phyloP scores from a whole-genome alignment of 2,329 filamentous ascomycete genomes.

The Colletotrichum sp. region DNA sequence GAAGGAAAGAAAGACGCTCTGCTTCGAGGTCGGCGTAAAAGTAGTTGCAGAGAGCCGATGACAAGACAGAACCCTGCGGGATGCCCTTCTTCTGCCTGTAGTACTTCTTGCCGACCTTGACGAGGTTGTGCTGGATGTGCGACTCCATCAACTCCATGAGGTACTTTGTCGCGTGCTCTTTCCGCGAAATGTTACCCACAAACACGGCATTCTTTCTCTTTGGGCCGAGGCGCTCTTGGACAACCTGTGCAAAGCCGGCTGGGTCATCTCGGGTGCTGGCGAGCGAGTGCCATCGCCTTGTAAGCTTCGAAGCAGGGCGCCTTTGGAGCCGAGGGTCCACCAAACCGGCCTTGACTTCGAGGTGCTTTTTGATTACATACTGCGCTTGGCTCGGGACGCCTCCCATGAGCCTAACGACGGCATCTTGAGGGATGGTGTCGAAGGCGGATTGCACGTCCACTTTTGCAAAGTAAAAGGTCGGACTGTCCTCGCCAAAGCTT shows the following conservation, averaged over 20 bases:
- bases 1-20: conserved; percentile 71
- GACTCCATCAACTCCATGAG: conserved; percentile 75
- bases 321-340: conserved; percentile 25
- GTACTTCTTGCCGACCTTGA: conserved; percentile 87
- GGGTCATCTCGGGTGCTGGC: conserved; percentile 50
- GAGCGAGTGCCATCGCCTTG: conserved; percentile 57
- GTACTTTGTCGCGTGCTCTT: conserved; percentile 58
- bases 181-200: conserved; percentile 70
- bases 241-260: conserved; percentile 47
- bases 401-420: conserved; percentile 70
- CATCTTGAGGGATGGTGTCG: conserved; percentile 88
- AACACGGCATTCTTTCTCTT: conserved; percentile 75
- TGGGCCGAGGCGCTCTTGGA: conserved; percentile 43
- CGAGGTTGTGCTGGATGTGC: conserved; percentile 84
- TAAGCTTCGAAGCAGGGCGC: conserved; percentile 37
- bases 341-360: conserved; percentile 65
- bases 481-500: conserved; percentile 40
- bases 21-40: conserved; percentile 91
- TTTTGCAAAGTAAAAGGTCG: conserved; percentile 83
- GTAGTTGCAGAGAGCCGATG: conserved; percentile 88
- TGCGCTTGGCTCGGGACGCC: conserved; percentile 59
- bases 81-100: conserved; percentile 90
- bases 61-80: conserved; percentile 90
- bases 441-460: conserved; percentile 92
- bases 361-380: conserved; percentile 78